A percentile compares a stretch with the other conserved stretches of the same genome.
Evolutionary conservation across 192 early-diverging fungal species (phyloP).

Genomic region (Oehlia diaphana): DNA sequence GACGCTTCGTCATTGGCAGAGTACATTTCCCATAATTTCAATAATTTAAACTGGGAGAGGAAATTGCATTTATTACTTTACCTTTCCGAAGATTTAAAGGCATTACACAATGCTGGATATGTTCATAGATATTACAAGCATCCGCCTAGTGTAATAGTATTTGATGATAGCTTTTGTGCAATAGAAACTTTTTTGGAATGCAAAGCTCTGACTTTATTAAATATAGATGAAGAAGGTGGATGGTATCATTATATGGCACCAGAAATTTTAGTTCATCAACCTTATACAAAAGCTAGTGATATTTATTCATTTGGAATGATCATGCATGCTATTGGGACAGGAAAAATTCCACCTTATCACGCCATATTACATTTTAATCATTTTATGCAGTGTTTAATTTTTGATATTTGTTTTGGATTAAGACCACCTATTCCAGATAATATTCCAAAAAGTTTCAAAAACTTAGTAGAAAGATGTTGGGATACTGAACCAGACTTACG

Average conservation of each 20-base stretch:
- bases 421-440: background rate
- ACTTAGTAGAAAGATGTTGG: background rate
- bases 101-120: background rate
- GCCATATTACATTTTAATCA: background rate
- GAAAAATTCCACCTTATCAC: background rate
- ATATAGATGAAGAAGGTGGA: background rate
- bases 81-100: background rate
- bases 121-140: background rate
- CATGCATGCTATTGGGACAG: background rate
- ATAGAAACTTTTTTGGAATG: background rate
- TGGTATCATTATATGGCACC: background rate
- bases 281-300: background rate
- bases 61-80: background rate
- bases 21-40: background rate
- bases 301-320: constrained; percentile 10
- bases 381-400: too few relatives aligned
- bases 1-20: background rate
- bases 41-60: background rate
- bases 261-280: background rate
- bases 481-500: background rate
- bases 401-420: background rate
- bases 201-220: background rate
- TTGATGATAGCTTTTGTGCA: background rate
- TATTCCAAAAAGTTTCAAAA: background rate
- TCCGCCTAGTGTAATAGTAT: background rate